Percentiles rank a stretch among this genome's conserved stretches.
phyloP scores from a whole-genome alignment of 2,329 filamentous ascomycete genomes.

The Penicillium sp. region DNA sequence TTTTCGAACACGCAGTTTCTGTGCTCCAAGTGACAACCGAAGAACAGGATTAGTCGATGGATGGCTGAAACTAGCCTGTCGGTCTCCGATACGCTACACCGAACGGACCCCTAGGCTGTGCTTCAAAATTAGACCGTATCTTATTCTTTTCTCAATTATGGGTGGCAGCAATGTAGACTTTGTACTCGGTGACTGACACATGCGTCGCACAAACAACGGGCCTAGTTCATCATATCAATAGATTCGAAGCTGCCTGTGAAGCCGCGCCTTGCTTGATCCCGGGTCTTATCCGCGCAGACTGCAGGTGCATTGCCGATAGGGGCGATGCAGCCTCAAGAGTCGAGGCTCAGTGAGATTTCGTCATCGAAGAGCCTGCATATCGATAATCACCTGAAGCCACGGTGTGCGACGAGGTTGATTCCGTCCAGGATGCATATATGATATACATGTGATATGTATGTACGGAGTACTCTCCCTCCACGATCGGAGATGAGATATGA shows the following conservation, averaged over 20 bases:
- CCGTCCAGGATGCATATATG: not conserved
- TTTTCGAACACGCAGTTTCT: not conserved
- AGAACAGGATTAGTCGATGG: not conserved
- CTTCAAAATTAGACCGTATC: not conserved
- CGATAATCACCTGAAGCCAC: too few relatives aligned
- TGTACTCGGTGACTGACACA: not conserved
- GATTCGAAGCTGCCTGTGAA: constrained; percentile 16
- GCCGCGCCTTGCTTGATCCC: constrained; percentile 8
- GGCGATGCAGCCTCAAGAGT: not conserved
- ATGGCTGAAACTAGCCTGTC: constrained; percentile 23
- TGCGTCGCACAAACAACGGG: not conserved
- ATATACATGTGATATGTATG: not conserved
- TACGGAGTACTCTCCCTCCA: not conserved
- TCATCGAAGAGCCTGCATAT: not conserved
- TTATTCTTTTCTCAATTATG: not conserved
- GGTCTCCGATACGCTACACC: constrained; percentile 22
- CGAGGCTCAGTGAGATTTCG: constrained; percentile 2
- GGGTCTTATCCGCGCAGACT: constrained; percentile 2
- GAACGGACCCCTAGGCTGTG: not conserved
- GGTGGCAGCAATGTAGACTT: not conserved
- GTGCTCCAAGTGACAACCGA: not conserved
- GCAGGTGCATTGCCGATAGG: constrained; percentile 6
- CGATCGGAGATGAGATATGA: not conserved
- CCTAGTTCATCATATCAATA: not conserved
- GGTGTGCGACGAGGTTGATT: not conserved